Base-by-base conservation (phyloP, 495 filamentous ascomycete species). In the Talaromyces liani region DNA sequence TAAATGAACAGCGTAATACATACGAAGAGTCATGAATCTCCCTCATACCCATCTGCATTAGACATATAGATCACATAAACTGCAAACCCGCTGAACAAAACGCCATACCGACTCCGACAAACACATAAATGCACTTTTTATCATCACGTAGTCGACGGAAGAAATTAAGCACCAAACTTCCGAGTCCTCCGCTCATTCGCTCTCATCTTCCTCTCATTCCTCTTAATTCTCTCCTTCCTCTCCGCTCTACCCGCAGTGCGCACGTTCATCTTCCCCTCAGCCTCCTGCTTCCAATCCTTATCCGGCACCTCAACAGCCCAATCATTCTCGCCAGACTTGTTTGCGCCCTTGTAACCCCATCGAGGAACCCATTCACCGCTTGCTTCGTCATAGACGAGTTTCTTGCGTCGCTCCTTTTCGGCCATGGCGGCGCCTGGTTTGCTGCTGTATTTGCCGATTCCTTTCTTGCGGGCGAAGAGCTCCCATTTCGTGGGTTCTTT, bases 271-370 rank as follows among this genome's bases (percentile, higher is more conserved):
- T 87, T 84, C 9, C 77, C 77, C 33, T 75, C 72, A 64, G 78
- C 80, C 72, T 87, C 87, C 73, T 87, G 88, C 78, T 79, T 81
- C 79, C 84, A 83, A 64, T 83, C 79, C 75, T 88, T 87, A 77
- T 88, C 85, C 70, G 92, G 87, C 31, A 97, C 87, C 83, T 98
- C 95, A 29, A 98, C 91, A 69, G 96, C 79, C 88, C 93, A 94
- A 67, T 92, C 84, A 55, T 82, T 75, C 67, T 91, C 88, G 0
- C 82, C 85, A 14, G 84, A 85, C 82, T 93, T 91, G 73, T 93
- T 94, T 73, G 88, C 89, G 56, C 92, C 95, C 79, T 92, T 91
- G 77, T 95, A 97, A 1, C 94, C 94, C 91, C 92, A 98, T 75
- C 88, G 88, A 54, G 91, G 88, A 63, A 93, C 90, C 88, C 90